Evolutionary conservation across 1,139 yeast genomes (phyloP), one percentile per base, ranked within the genome.

Genomic region (Geotrichum phurueaensis): DNA sequence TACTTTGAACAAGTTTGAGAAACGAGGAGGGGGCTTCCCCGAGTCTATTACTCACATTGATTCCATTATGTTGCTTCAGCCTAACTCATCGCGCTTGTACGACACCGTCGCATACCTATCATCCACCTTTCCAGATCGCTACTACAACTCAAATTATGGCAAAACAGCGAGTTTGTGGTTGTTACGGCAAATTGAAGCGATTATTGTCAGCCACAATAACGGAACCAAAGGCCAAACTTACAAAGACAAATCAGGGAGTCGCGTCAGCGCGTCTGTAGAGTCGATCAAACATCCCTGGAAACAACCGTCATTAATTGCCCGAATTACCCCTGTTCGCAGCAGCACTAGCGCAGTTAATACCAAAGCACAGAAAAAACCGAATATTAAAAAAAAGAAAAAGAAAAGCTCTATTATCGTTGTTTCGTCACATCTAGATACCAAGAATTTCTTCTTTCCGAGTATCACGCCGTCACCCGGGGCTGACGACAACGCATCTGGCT

Each of bases 401-500:
- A 18, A 12, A 20, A 78, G 76, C 36, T 69, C 76, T 51, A 76
- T 82, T 31, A 86, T 92, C 2, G 84, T 92, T 22, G 82, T 92
- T 33, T 97, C 97, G 0, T 87, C 96, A 29, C 98, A 94, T 75
- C 89, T 87, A 70, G 99, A 92, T 71, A 87, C 96, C 1, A 81
- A 85, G 64, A 91, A 90, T 71, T 77, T 89, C 63, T 67, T 89
- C 57, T 79, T 89, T 62, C 96, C 96, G n/a, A 79, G 78, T 56
- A 64, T 85, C 23, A 70, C 87, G 67, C 80, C 83, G 54, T 91
- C 97, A 0, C 98, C 98, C 1, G 99, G 98, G 5, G 97, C 97
- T 3, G 98, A 92, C 72, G 99, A 92, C 69, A 90, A 92, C 72
- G 96, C 96, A 1, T 84, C 94, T 3, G 98, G 98, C 9, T 86